Evolutionary conservation across 768 basidiomycete species (phyloP), one percentile per base, ranked within the genome.

Genomic region (Suillus tomentosus): DNA sequence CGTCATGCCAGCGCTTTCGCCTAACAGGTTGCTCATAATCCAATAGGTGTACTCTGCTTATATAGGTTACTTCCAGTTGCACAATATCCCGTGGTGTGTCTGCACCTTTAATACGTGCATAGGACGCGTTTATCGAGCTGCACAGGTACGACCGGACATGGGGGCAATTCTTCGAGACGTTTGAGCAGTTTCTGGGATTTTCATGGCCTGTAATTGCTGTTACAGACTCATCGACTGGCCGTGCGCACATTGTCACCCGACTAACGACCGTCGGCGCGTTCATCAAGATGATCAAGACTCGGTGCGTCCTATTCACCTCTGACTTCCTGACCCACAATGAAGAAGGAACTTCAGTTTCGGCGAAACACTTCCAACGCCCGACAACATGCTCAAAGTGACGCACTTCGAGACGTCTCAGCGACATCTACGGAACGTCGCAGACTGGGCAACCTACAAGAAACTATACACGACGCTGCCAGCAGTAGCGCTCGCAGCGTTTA

Each of bases 121-220:
- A 39, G 3, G 13, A 55, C 55, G 55, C 36, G 37, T 56, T 56
- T 54, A 14, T 64, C 5, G 42, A 24, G 27, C 39, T 1, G 19
- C 50, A 3, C 57, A 91, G 91, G 91, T 90, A 89, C 67, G 91
- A 94, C 62, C 84, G 87, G 62, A 83, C 89, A 34, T 94, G 92
- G 92, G 89, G 90, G 3, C 85, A 87, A 57, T 79, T 89, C 42
- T 94, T 94, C 76, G 84, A 87, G 56, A 84, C 89, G 0, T 94
- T 94, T 71, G 89, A 91, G 56, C 86, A 85, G 36, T 94, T 94
- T 74, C 80, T 94, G 42, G 80, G 84, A 14, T 94, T 93, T 73
- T 90, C 89, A 47, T 94, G 92, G 92, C 92, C 92, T 5, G 86
- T 85, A 19, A 88, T 94, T 65, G 87, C 87, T 1, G 84, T 91